Conservation (phyloP, 2,329 filamentous ascomycete species). For the Macroventuria anomochaeta region DNA sequence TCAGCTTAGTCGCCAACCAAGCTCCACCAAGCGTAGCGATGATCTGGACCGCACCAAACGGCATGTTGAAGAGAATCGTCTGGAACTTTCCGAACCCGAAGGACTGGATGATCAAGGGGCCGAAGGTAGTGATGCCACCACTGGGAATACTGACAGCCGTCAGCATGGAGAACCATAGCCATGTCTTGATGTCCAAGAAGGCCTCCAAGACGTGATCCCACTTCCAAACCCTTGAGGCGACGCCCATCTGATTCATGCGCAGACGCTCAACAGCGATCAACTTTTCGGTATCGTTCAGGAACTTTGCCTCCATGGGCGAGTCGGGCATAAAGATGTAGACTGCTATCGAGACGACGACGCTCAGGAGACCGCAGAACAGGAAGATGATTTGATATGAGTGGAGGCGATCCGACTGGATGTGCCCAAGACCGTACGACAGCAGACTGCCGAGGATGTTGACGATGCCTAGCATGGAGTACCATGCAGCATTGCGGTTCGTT, state of each 20-base stretch:
- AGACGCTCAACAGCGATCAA: constrained; percentile 64
- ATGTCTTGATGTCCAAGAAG: constrained; percentile 64
- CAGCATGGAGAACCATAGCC: constrained; percentile 61
- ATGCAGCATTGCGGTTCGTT: constrained; percentile 62
- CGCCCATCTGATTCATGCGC: constrained; percentile 52
- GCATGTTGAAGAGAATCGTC: constrained; percentile 67
- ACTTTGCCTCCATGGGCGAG: constrained; percentile 66
- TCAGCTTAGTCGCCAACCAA: constrained; percentile 61
- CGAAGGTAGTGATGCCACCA: constrained; percentile 66
- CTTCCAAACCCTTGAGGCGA: constrained; percentile 56
- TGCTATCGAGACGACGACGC: constrained; percentile 58
- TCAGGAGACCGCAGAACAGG: constrained; percentile 52
- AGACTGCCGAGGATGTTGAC: constrained; percentile 63
- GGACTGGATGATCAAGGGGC: constrained; percentile 63
- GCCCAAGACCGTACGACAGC: constrained; percentile 65
- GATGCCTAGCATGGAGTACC: constrained; percentile 68
- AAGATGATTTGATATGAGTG: constrained; percentile 48
- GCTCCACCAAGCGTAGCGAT: constrained; percentile 65
- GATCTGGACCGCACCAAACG: constrained; percentile 66
- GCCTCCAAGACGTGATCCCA: constrained; percentile 63
- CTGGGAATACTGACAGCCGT: constrained; percentile 56
- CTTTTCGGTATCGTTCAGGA: constrained; percentile 63
- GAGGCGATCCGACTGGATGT: constrained; percentile 58
- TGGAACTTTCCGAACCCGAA: constrained; percentile 64
- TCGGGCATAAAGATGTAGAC: constrained; percentile 67